phyloP scores from a whole-genome alignment of 441 rosid genomes.

The Flueggea neowawraea region DNA sequence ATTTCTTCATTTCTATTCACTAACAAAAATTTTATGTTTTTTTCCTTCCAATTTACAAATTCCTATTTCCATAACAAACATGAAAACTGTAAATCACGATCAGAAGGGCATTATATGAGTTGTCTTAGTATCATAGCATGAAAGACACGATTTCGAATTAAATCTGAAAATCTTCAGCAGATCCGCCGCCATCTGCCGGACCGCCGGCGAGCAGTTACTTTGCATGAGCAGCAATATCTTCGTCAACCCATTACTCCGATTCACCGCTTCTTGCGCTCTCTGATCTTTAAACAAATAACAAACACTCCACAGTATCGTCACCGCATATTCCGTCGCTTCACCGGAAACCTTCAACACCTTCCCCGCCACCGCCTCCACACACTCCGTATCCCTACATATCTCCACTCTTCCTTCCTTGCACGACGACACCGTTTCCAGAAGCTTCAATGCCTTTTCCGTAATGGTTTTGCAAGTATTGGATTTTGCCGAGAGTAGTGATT shows the following conservation, averaged over 20 bases:
- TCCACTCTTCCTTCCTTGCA: slow-evolving; percentile 60
- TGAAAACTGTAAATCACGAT: slow-evolving; percentile 7
- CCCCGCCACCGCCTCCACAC: slow-evolving; percentile 58
- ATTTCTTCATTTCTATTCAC: slow-evolving; percentile 21
- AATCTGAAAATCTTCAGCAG: slow-evolving; percentile 58
- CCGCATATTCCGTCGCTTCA: slow-evolving; percentile 83
- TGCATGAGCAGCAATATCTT: slow-evolving; percentile 79
- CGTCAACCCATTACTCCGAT: slow-evolving; percentile 59
- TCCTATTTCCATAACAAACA: too few relatives aligned
- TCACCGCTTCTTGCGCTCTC: slow-evolving; percentile 59
- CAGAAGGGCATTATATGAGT: slow-evolving; percentile 93
- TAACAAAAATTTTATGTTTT: slow-evolving; percentile 22
- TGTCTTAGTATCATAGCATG: slow-evolving; percentile 75
- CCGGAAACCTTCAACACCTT: slow-evolving; percentile 64
- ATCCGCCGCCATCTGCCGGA: slow-evolving; percentile 69
- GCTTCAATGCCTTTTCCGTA: slow-evolving; percentile 66
- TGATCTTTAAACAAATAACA: slow-evolving; percentile 64
- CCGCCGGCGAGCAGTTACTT: slow-evolving; percentile 69
- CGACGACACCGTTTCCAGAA: slow-evolving; percentile 50
- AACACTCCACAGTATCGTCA: slow-evolving; percentile 67
- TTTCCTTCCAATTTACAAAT: slow-evolving; percentile 30
- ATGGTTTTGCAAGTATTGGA: slow-evolving; percentile 7
- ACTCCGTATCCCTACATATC: slow-evolving; percentile 34
- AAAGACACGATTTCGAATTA: slow-evolving; percentile 47
- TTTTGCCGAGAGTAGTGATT: slow-evolving; percentile 32